These are phyloP conservation scores for Calonectria crousiana DNA, from an alignment of 2,329 filamentous ascomycete genomes.

Conservation along the genomic window DNA sequence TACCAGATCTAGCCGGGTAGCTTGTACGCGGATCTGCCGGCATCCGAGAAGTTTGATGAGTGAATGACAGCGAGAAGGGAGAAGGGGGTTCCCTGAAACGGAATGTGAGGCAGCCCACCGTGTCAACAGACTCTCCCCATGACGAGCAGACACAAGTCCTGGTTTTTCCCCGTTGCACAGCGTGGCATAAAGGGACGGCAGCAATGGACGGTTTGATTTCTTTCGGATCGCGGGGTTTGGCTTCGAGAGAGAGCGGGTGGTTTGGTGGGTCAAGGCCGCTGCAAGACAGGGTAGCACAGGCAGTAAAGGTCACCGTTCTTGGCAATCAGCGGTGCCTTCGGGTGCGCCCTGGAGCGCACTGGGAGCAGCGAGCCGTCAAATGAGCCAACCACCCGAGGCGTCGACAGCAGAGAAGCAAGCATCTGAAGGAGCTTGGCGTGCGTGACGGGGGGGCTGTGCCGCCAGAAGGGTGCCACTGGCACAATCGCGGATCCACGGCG, in stretches of 20 bases:
- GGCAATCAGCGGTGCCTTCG: not conserved
- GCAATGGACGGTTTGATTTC: not conserved
- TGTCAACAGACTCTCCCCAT: not conserved
- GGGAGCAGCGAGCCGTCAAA: not conserved
- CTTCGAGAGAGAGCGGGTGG: not conserved
- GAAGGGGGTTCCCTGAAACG: conserved; percentile 1
- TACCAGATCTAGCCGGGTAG: conserved; percentile 5
- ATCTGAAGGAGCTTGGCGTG: conserved; percentile 14
- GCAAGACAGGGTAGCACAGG: not conserved
- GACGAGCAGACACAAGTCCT: not conserved
- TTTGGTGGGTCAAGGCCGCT: conserved; percentile 2
- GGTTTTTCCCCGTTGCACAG: not conserved
- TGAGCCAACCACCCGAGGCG: conserved; percentile 3
- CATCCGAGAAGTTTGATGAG: not conserved
- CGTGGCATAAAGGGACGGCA: not conserved
- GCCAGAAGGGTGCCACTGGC: conserved; percentile 16
- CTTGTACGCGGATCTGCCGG: conserved; percentile 13
- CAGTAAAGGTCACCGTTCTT: not conserved
- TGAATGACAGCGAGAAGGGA: not conserved
- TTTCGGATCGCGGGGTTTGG: conserved; percentile 17
- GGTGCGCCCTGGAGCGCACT: not conserved
- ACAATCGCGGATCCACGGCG: conserved; percentile 14
- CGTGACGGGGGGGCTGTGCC: conserved; percentile 18
- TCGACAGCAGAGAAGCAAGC: not conserved
- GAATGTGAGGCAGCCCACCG: conserved; percentile 15